A percentile compares a stretch with the other conserved stretches of the same genome.
Evolutionary conservation across 1,284 basidiomycete species (phyloP).

Genomic region (Ganoderma multipileum): DNA sequence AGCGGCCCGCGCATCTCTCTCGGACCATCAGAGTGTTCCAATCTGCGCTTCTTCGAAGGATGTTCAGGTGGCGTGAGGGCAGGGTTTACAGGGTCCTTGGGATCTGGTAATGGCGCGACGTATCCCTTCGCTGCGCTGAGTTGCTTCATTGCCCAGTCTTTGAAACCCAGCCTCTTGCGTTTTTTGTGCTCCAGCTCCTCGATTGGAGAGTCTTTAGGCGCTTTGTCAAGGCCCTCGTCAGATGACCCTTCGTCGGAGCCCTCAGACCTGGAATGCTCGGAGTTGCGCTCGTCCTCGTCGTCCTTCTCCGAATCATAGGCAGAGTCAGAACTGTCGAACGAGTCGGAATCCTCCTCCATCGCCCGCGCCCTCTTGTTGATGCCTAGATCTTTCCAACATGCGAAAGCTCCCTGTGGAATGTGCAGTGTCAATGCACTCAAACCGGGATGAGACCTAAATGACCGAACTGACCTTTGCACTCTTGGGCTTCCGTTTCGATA

Average conservation of each 20-base stretch:
- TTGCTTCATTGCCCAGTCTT: conserved; percentile 86
- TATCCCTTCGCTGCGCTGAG: conserved; percentile 66
- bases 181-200: conserved; percentile 29
- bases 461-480: conserved; percentile 47
- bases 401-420: conserved; percentile 22
- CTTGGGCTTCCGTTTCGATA: conserved; percentile 50
- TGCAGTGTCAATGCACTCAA: neutral
- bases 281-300: conserved; percentile 34
- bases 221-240: neutral
- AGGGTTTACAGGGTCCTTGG: neutral
- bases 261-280: conserved; percentile 19
- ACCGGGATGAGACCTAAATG: neutral
- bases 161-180: conserved; percentile 68
- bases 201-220: neutral
- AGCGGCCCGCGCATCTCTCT: conserved; percentile 69
- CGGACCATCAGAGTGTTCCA: conserved; percentile 37
- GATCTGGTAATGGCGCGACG: conserved; percentile 35
- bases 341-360: conserved; percentile 53
- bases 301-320: conserved; percentile 57
- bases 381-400: conserved; percentile 42
- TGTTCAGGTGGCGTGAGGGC: conserved; percentile 23
- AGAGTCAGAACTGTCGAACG: conserved; percentile 81
- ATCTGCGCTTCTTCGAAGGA: conserved; percentile 51
- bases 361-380: conserved; percentile 1
- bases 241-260: neutral